A percentile compares a stretch with the other conserved stretches of the same genome.
These are phyloP conservation scores for Lecanicillium sp. DNA, from an alignment of 2,329 filamentous ascomycete genomes.

Conservation along the genomic window DNA sequence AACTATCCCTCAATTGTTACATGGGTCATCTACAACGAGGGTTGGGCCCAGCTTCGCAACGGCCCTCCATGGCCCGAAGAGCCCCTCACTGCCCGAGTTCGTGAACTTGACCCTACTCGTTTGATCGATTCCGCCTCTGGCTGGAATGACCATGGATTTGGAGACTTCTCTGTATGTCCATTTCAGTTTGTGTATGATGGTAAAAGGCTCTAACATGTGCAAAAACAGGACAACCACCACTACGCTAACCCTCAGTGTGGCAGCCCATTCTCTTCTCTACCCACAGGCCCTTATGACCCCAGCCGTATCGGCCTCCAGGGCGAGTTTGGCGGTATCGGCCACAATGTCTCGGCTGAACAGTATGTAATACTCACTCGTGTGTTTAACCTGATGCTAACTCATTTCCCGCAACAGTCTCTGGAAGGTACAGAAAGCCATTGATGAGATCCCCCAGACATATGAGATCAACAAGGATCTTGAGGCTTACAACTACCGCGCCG, in stretches of 20 bases:
- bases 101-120: slow-evolving; percentile 51
- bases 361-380: slow-evolving; percentile 22
- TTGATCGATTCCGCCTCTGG: slow-evolving; percentile 56
- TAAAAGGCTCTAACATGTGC: neutral
- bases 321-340: slow-evolving; percentile 62
- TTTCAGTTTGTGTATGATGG: too few species aligned
- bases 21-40: slow-evolving; percentile 67
- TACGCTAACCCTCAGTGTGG: slow-evolving; percentile 66
- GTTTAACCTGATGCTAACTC: neutral
- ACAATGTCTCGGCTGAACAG: slow-evolving; percentile 55
- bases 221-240: slow-evolving; percentile 55
- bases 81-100: slow-evolving; percentile 44
- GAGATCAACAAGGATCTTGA: slow-evolving; percentile 51
- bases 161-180: slow-evolving; percentile 44
- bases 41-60: slow-evolving; percentile 53
- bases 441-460: slow-evolving; percentile 57
- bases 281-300: slow-evolving; percentile 47
- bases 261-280: slow-evolving; percentile 55
- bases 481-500: slow-evolving; percentile 58
- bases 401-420: slow-evolving; percentile 40
- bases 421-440: slow-evolving; percentile 52
- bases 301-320: slow-evolving; percentile 59
- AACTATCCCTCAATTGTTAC: slow-evolving; percentile 57
- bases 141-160: slow-evolving; percentile 60
- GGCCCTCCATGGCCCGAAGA: slow-evolving; percentile 46